A percentile compares a stretch with the other conserved stretches of the same genome.
These are phyloP conservation scores for Chaetomium strumarium DNA, from an alignment of 2,329 filamentous ascomycete species.

Conservation along the genomic window DNA sequence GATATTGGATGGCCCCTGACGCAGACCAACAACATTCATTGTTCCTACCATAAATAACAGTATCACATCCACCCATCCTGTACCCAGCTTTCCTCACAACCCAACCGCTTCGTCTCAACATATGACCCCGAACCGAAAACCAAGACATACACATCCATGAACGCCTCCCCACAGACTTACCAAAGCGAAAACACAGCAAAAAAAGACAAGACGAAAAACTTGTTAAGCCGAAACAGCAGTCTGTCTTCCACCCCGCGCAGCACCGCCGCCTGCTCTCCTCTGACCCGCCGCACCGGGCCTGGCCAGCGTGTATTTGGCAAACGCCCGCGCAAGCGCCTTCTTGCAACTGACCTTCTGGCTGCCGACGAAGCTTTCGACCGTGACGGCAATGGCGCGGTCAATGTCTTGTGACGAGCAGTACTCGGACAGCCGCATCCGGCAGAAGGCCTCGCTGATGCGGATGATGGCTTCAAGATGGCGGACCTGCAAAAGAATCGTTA, in stretches of 20 bases:
- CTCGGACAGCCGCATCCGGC: conserved; percentile 95
- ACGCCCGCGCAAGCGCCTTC: conserved; percentile 87
- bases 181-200: not conserved
- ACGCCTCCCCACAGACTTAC: not conserved
- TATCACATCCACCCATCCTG: not conserved
- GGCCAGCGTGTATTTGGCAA: conserved; percentile 81
- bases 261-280: not conserved
- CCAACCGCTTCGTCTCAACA: not conserved
- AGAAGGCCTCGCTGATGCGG: conserved; percentile 89
- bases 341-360: conserved; percentile 97
- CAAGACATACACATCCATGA: not conserved
- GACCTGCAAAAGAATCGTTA: conserved; percentile 49
- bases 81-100: not conserved
- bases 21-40: not conserved
- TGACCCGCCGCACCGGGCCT: conserved; percentile 35
- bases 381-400: conserved; percentile 93
- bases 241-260: not conserved
- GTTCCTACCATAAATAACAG: not conserved
- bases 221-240: conserved; percentile 11
- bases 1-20: too few species aligned
- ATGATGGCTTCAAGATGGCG: conserved; percentile 98
- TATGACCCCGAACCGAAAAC: not conserved
- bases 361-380: conserved; percentile 90
- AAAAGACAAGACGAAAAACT: too few species aligned
- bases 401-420: conserved; percentile 89